Evolutionary conservation across 768 basidiomycete species (phyloP).

Genomic region (Phanerodontia chrysosporium): DNA sequence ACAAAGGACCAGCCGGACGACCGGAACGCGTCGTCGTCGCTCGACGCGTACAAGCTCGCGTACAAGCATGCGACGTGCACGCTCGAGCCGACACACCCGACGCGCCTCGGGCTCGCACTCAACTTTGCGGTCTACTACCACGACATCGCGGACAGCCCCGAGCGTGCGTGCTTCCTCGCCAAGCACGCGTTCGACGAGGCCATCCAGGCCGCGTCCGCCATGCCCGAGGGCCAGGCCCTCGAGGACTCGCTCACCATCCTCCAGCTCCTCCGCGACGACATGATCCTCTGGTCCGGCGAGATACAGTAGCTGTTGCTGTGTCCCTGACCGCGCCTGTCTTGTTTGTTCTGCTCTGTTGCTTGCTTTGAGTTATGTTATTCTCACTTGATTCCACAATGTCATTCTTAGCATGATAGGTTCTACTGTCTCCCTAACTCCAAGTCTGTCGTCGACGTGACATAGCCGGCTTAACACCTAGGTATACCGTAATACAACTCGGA

Average conservation of each 20-base stretch:
- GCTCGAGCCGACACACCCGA: slow-evolving; percentile 78
- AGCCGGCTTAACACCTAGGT: no score
- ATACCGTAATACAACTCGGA: not conserved
- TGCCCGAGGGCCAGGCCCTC: slow-evolving; percentile 36
- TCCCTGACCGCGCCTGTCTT: no score
- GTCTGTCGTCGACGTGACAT: no score
- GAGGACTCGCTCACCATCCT: slow-evolving; percentile 82
- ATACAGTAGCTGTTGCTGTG: slow-evolving; percentile 38
- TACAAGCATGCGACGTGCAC: slow-evolving; percentile 77
- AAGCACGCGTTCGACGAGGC: slow-evolving; percentile 94
- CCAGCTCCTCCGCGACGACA: slow-evolving; percentile 79
- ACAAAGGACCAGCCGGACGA: slow-evolving; percentile 67
- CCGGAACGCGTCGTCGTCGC: slow-evolving; percentile 66
- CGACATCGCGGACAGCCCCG: slow-evolving; percentile 80
- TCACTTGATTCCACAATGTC: no score
- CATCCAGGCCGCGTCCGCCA: slow-evolving; percentile 37
- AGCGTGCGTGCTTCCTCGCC: slow-evolving; percentile 82
- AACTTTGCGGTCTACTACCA: slow-evolving; percentile 96
- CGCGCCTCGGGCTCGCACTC: slow-evolving; percentile 80
- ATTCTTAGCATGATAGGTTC: no score
- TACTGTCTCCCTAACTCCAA: no score
- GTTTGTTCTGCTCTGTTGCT: no score
- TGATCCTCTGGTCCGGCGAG: slow-evolving; percentile 82
- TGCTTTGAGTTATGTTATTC: no score
- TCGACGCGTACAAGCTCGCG: slow-evolving; percentile 81